A percentile compares a stretch with the other conserved stretches of the same genome.
Conservation (phyloP, 345 rosid genomes). For the Melastoma malabathricum region DNA sequence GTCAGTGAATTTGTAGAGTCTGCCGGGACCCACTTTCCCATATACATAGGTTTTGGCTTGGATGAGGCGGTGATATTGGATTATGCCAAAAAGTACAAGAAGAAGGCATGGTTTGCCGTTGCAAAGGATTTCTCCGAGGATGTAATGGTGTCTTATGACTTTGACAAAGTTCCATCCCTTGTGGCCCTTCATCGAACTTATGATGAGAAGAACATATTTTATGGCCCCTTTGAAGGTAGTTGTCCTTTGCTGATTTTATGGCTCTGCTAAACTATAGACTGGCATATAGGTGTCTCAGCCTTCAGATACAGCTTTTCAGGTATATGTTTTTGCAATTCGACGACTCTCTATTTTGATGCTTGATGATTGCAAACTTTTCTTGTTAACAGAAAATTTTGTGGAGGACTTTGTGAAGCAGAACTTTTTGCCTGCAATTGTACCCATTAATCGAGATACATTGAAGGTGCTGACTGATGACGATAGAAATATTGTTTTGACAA, state of each 20-base stretch:
- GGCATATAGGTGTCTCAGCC: too few relatives aligned
- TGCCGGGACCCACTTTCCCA: constrained; percentile 61
- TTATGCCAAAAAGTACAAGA: constrained; percentile 60
- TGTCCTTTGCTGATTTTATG: constrained; percentile 3
- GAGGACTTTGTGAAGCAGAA: constrained; percentile 79
- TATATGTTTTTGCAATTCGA: neutral
- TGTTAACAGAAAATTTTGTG: constrained; percentile 44
- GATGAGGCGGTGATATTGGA: constrained; percentile 36
- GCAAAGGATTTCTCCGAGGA: constrained; percentile 70
- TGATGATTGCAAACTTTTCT: neutral
- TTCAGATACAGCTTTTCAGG: too few relatives aligned
- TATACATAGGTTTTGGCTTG: constrained; percentile 71
- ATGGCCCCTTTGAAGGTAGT: constrained; percentile 94
- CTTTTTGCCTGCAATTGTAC: constrained; percentile 65
- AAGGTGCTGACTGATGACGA: constrained; percentile 69
- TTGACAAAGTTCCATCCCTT: constrained; percentile 76
- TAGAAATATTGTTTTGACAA: constrained; percentile 68
- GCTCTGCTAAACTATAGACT: neutral
- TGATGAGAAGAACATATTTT: constrained; percentile 49
- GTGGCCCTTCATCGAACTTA: constrained; percentile 52
- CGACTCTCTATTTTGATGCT: neutral
- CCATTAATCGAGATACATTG: constrained; percentile 60
- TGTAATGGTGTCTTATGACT: constrained; percentile 45
- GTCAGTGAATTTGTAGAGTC: constrained; percentile 51
- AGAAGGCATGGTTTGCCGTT: constrained; percentile 92